Evolutionary conservation across 352 stramenopile genomes (phyloP), one percentile per base, ranked within the genome.

Genomic region (Globisporangium apiculatum): DNA sequence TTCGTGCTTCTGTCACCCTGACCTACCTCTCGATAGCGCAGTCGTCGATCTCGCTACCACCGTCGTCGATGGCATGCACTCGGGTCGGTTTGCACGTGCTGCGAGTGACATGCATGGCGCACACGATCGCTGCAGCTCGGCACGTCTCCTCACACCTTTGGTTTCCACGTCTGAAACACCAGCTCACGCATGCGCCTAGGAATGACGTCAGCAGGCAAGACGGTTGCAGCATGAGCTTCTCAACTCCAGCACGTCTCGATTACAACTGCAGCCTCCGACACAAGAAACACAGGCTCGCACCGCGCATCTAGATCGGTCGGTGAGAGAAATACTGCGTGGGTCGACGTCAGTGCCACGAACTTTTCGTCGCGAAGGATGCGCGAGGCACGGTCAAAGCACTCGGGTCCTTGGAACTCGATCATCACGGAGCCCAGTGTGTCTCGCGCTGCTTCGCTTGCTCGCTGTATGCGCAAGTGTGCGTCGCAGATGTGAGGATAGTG

Each of bases 121-220:
- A 31, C 24, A 31, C 24, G 2, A 31, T 31, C 24, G 24, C 24
- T 31, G 24, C 24, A 31, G 24, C 2, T 31, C 24, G 24, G 24
- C 24, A 31, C 24, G 24, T 31, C 24, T 31, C 24, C 2, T 31
- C 24, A 86, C 15, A 83, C 61, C 3, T 62, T 72, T n/a, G 68
- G 58, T 45, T 81, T 83, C 75, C 75, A 86, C 24, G 69, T 59
- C 40, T 69, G 59, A 41, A 87, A 87, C n/a, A 86, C 65, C 6
- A 80, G 59, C 45, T 79, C 73, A 12, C 58, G 60, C 61, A 75
- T 58, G 37, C 58, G 57, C 9, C 74, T 85, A 57, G 12, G 41
- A 58, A 48, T 31, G 24, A 31, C 24, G 2, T 31, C 24, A 31
- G 24, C 24, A 31, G 24, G 24, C 24, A 31, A 31, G 24, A 31